A percentile compares a stretch with the other conserved stretches of the same genome.
Conservation (phyloP, 1,284 basidiomycete genomes). For the Fomitopsis palustris region DNA sequence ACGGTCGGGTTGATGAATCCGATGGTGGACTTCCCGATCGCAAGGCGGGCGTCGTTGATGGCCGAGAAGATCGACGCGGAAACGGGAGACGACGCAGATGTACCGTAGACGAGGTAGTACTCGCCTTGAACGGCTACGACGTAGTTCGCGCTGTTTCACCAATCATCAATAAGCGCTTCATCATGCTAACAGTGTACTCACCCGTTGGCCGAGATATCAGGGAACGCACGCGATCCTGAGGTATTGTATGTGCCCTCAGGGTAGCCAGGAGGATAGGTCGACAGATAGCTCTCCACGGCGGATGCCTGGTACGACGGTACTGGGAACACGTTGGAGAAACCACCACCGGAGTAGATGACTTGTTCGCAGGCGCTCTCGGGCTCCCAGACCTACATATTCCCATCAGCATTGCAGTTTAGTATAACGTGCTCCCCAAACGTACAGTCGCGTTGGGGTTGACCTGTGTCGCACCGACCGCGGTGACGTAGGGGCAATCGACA, state of each 20-base stretch:
- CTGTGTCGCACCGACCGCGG: conserved; percentile 55
- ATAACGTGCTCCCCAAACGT: background rate
- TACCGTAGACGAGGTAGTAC: conserved; percentile 43
- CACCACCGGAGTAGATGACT: conserved; percentile 47
- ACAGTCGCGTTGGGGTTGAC: conserved; percentile 50
- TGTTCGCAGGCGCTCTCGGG: conserved; percentile 44
- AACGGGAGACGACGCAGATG: conserved; percentile 20
- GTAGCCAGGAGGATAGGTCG: conserved; percentile 27
- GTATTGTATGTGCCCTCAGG: conserved; percentile 28
- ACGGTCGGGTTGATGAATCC: conserved; percentile 53
- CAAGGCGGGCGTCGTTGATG: conserved; percentile 57
- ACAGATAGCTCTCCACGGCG: conserved; percentile 31
- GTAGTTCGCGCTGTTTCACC: conserved; percentile 7
- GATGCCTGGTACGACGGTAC: conserved; percentile 35
- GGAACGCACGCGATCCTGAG: conserved; percentile 27
- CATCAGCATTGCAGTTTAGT: background rate
- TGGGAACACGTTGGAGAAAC: conserved; percentile 50
- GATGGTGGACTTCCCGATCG: conserved; percentile 36
- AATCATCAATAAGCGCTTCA: background rate
- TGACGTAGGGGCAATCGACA: conserved; percentile 52
- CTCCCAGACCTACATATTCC: conserved; percentile 28
- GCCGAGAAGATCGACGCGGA: conserved; percentile 46
- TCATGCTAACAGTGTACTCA: background rate
- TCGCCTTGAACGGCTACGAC: conserved; percentile 16
- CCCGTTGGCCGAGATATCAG: conserved; percentile 21